Percentiles rank a stretch among this genome's conserved stretches.
Evolutionary conservation across 2,329 filamentous ascomycete genomes (phyloP).

Genomic region (Eutypa lata): DNA sequence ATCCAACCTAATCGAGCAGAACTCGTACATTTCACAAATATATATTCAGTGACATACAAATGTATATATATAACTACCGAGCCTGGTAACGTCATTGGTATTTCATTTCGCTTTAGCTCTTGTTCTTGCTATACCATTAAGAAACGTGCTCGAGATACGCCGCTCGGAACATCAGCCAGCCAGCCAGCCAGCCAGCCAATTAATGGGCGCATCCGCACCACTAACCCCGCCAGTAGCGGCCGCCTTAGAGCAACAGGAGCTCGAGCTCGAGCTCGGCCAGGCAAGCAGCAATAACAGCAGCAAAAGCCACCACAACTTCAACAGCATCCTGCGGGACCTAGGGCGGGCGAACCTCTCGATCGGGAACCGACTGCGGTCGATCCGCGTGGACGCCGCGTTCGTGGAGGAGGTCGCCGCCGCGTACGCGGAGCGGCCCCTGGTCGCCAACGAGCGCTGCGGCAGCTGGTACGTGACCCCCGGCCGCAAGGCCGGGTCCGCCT

Average conservation of each 20-base stretch:
- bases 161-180: too few relatives aligned
- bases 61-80: too few relatives aligned
- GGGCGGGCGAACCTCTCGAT: slow-evolving; percentile 56
- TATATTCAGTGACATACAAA: too few relatives aligned
- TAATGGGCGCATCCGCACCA: too few relatives aligned
- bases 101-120: too few relatives aligned
- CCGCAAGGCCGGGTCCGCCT: slow-evolving; percentile 69
- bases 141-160: too few relatives aligned
- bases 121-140: too few relatives aligned
- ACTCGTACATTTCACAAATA: too few relatives aligned
- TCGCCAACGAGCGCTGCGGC: slow-evolving; percentile 93
- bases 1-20: too few relatives aligned
- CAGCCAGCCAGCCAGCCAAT: too few relatives aligned
- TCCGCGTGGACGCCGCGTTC: slow-evolving; percentile 73
- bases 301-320: not conserved
- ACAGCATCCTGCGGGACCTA: not conserved
- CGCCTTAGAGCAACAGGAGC: not conserved
- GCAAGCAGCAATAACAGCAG: not conserved
- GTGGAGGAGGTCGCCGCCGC: slow-evolving; percentile 58
- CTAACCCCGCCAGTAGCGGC: too few relatives aligned
- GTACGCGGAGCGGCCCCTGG: slow-evolving; percentile 53
- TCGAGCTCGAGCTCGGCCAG: not conserved
- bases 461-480: slow-evolving; percentile 83
- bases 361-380: slow-evolving; percentile 77
- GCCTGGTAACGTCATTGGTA: too few relatives aligned